A percentile compares a stretch with the other conserved stretches of the same genome.
Conservation (phyloP, 169 alveolate genomes). For the Plasmodium sp. region DNA sequence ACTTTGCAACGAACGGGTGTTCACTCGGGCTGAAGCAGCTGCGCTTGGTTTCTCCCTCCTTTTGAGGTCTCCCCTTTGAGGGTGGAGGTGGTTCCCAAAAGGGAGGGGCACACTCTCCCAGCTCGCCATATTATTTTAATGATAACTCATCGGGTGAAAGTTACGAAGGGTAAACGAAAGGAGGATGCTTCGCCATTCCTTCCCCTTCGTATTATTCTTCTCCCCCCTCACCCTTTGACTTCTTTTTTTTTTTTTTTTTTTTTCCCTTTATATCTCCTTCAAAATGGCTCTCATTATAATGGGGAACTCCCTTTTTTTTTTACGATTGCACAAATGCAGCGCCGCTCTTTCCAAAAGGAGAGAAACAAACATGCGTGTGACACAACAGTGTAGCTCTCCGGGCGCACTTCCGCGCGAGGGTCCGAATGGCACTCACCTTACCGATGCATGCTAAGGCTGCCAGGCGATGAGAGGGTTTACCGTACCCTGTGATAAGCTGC, state of each 20-base stretch:
- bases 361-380: neutral
- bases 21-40: neutral
- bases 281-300: neutral
- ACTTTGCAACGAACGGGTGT: neutral
- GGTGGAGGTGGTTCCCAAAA: neutral
- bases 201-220: neutral
- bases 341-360: neutral
- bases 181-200: neutral
- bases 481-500: neutral
- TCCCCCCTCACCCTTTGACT: neutral
- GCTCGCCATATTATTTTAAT: neutral
- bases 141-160: neutral
- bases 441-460: neutral
- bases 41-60: neutral
- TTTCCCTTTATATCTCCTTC: neutral
- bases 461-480: neutral
- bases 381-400: neutral
- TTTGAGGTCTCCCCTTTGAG: neutral
- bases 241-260: neutral
- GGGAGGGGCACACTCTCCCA: neutral
- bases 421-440: neutral
- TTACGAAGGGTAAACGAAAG: neutral
- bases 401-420: neutral
- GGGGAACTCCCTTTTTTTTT: neutral
- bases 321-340: neutral